These are phyloP conservation scores for Trichoderma breve DNA, from an alignment of 2,329 filamentous ascomycete species.

Conservation along the genomic window DNA sequence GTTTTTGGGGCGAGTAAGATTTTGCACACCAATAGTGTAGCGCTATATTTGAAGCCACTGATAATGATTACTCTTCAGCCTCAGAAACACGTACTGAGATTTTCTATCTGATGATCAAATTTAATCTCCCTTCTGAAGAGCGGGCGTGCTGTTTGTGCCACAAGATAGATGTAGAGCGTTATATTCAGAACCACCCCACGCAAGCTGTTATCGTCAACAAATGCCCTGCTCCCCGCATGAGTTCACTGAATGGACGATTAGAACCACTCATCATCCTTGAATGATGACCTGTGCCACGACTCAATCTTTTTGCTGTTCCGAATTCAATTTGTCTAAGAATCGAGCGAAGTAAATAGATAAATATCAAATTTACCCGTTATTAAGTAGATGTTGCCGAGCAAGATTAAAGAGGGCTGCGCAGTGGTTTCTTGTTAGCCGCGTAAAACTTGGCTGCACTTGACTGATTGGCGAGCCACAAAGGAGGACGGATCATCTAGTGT, in stretches of 20 bases:
- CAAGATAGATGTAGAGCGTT: neutral
- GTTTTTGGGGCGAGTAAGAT: neutral
- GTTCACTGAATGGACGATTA: too few relatives aligned
- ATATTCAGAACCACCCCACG: neutral
- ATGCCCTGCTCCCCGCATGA: too few relatives aligned
- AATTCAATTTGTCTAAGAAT: too few relatives aligned
- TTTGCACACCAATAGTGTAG: neutral
- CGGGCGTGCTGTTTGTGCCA: neutral
- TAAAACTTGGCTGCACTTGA: neutral
- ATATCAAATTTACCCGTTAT: too few relatives aligned
- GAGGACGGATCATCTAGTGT: neutral
- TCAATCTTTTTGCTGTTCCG: too few relatives aligned
- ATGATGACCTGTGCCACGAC: too few relatives aligned
- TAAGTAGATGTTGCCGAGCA: neutral
- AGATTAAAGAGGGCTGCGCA: neutral
- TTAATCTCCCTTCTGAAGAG: neutral
- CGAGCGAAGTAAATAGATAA: too few relatives aligned
- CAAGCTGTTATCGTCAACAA: too few relatives aligned
- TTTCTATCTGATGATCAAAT: neutral
- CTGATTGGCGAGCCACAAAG: neutral
- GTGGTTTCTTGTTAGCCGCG: neutral
- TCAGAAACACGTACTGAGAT: neutral
- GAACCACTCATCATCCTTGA: too few relatives aligned
- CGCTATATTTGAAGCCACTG: neutral
- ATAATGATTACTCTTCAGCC: neutral